Evolutionary conservation across 73 alveolate genomes (phyloP).

Genomic region (Stentor coeruleus): DNA sequence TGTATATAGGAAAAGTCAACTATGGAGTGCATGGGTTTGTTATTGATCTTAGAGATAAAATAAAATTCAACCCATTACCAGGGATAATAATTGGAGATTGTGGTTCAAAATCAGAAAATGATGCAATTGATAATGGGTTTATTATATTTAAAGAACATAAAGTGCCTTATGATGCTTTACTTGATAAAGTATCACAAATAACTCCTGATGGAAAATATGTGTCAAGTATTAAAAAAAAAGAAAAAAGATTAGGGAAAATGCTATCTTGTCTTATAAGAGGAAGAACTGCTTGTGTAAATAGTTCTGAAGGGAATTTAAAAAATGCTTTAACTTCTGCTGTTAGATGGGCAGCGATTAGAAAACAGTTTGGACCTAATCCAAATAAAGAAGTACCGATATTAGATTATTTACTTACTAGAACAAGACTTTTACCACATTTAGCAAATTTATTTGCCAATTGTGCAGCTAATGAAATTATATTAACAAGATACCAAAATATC

Average conservation of each 20-base stretch:
- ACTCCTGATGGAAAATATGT: constrained; percentile 55
- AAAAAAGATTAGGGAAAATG: constrained; percentile 70
- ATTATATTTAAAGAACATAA: constrained; percentile 53
- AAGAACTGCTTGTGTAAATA: constrained; percentile 51
- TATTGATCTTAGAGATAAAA: constrained; percentile 58
- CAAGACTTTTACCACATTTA: too few relatives aligned
- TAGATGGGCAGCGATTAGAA: constrained; percentile 64
- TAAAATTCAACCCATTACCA: constrained; percentile 66
- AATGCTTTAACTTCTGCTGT: constrained; percentile 50
- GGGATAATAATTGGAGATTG: constrained; percentile 83
- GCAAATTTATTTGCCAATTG: too few relatives aligned
- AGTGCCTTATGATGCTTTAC: constrained; percentile 60
- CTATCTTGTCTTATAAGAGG: constrained; percentile 67
- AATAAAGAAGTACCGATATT: too few relatives aligned
- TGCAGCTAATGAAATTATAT: too few relatives aligned
- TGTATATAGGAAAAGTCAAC: constrained; percentile 60
- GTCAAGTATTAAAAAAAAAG: constrained; percentile 57
- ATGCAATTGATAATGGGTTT: constrained; percentile 81
- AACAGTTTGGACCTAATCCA: constrained; percentile 55
- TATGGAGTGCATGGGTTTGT: constrained; percentile 70
- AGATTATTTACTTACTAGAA: too few relatives aligned
- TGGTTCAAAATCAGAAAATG: constrained; percentile 70
- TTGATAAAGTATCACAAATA: constrained; percentile 60
- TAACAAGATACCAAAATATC: too few relatives aligned
- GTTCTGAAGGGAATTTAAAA: constrained; percentile 34